Evolutionary conservation across 1,139 yeast genomes (phyloP).

Genomic region (Keqinozyma sinolaborantium): DNA sequence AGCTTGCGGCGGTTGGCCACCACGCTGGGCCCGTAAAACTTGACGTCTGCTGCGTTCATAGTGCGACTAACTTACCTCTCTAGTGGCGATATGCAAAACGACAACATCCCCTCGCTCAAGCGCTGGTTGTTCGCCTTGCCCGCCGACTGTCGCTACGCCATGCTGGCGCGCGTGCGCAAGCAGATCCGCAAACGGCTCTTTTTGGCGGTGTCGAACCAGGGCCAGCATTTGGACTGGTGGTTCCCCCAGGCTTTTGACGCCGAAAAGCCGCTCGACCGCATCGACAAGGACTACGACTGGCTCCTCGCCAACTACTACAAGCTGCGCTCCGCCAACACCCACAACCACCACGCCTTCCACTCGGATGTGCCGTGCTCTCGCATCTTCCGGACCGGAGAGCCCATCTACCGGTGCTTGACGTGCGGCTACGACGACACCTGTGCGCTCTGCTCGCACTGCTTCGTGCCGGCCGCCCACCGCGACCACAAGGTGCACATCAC

Average conservation of each 20-base stretch:
- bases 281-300: constrained; percentile 38
- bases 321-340: constrained; percentile 16
- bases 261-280: constrained; percentile 11
- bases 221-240: constrained; percentile 44
- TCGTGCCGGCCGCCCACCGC: constrained; percentile 61
- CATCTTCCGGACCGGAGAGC: constrained; percentile 79
- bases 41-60: constrained; percentile 11
- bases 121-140: constrained; percentile 36
- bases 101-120: constrained; percentile 9
- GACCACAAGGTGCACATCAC: constrained; percentile 76
- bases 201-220: constrained; percentile 47
- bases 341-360: constrained; percentile 47
- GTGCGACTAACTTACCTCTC: neutral
- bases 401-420: constrained; percentile 77
- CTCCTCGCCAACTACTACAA: constrained; percentile 29
- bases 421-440: constrained; percentile 87
- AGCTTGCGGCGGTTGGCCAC: constrained; percentile 38
- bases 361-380: constrained; percentile 74
- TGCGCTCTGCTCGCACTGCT: constrained; percentile 81
- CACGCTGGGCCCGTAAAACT: constrained; percentile 20
- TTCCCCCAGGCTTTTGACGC: constrained; percentile 39
- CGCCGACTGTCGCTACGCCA: constrained; percentile 28
- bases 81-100: constrained; percentile 3
- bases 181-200: constrained; percentile 50
- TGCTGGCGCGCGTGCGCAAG: constrained; percentile 29